Base-by-base conservation (phyloP, 192 early-diverging fungal genomes). In the Mortierella hygrophila region DNA sequence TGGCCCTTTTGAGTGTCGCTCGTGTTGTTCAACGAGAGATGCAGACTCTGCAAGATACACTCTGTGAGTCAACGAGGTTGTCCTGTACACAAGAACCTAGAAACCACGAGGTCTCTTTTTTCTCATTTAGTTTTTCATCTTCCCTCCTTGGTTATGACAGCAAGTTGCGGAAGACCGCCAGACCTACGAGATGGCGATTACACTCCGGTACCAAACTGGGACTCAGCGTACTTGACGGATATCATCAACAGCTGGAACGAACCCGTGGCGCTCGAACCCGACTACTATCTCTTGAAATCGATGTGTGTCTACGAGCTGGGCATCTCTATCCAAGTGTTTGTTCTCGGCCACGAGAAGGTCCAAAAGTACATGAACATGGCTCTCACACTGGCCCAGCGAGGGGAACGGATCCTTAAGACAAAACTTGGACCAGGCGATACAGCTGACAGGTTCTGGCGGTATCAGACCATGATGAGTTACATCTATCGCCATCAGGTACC, bases 171-270 rank as follows among this genome's bases (percentile, higher is more conserved):
- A 38, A 47, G 82, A 37, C 82, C 82, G 10, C 82, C 82, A 21
- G 72, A 84, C 57, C 76, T 76, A 32, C 72, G 77, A 18, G 82
- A 79, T 60, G 60, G 65, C 1, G 65, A 69, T 0, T 78, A 49
- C 41, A 20, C 21, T 2, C 49, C 77, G 21, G 77, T 77, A 7
- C 82, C 82, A 29, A 77, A 84, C 65, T 84, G 82, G 82, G 77
- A 84, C 29, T 70, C 8, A 5, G 68, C 44, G 8, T 84, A 74
- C 41, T 23, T 84, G 2, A 29, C 21, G 35, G 68, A 13, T 0
- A 40, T 84, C 23, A 37, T 78, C 7, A 29, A 73, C 4, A 37
- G 69, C 13, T 84, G 82, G 82, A 32, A 72, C 46, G 72, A 84
- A 37, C 82, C 77, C 35, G 72, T 84, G 26, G 32, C 44, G 2